Base-by-base conservation (phyloP, 2,329 filamentous ascomycete genomes). In the Amauroascus niger region DNA sequence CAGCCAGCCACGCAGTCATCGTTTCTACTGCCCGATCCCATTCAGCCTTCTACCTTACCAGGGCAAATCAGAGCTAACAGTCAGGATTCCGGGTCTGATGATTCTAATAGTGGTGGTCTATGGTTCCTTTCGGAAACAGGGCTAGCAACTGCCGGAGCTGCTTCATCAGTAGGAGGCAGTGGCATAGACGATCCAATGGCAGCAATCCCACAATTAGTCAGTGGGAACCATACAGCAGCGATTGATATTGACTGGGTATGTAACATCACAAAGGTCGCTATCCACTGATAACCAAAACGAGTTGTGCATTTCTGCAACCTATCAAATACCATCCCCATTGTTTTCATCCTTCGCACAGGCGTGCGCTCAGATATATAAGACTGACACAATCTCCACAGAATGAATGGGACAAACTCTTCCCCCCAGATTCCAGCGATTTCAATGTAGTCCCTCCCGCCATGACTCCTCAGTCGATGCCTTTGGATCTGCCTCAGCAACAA, bases 221-320 rank as follows among this genome's bases (percentile, higher is more conserved):
- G 30, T 8, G 52, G 45, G 57, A 59, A 63, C 52, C 55, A 64
- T 59, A 52, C 68, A 24, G 58, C 69, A 55, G 69, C 73, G 65
- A 63, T 80, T 39, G 79, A 80, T 53, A 79, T 86, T 58, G 81
- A 86, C 60, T 86, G 82, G 82, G 82, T 84, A 68, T 70, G 79
- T 73, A 9, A 13, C 16, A 6, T 40, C 32, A 6, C 9, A 35
- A 35, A 13, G 9, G n/a, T 13, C 28, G 16, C 14, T 26, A 11
- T 20, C 14, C 22, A 6, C 40, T 43, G 20, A 14, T 26, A 26
- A 2, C 20, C 6, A 5, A 13, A 28, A 9, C 13, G 2, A 16
- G 22, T 45, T 30, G 14, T 16, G 20, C 40, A 30, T 35, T 35
- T 11, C n/a, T 16, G 9, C 14, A 18, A 6, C 5, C 35, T 9